Conservation (phyloP, 352 stramenopile species). For the Phytophthora uliginosa region DNA sequence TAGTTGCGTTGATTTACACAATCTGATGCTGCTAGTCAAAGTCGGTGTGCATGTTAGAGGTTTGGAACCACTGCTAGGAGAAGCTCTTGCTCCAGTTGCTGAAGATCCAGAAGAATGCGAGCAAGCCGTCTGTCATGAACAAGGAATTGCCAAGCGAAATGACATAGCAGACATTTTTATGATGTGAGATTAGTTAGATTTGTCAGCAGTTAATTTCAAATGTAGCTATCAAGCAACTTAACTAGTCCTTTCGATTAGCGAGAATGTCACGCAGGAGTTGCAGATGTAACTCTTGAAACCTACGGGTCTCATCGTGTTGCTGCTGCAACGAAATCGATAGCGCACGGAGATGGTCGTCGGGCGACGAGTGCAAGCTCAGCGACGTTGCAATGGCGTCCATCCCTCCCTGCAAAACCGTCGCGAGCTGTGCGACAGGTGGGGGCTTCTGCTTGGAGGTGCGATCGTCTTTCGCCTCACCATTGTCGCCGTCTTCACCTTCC, state of each 20-base stretch:
- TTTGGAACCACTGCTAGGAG: background rate
- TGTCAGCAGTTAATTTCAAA: background rate
- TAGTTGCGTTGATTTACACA: background rate
- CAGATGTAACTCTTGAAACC: background rate
- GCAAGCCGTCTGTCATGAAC: background rate
- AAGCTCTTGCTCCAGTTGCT: background rate
- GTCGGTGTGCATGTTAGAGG: background rate
- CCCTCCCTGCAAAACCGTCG: background rate
- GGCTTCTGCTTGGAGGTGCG: background rate
- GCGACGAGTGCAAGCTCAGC: background rate
- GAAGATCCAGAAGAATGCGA: background rate
- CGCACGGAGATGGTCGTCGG: background rate
- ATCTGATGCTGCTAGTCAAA: background rate
- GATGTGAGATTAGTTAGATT: background rate
- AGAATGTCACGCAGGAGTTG: background rate
- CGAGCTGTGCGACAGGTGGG: background rate
- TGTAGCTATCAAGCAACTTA: no score
- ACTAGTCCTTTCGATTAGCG: background rate
- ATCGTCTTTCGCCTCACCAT: background rate
- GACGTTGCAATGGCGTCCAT: constrained; percentile 10
- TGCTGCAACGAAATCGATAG: background rate
- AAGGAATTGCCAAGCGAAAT: background rate
- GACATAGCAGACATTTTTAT: no score
- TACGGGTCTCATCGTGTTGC: background rate
- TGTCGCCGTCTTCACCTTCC: background rate